These are phyloP conservation scores for Cryptosporidium ryanae DNA, from an alignment of 169 alveolate species.

Conservation along the genomic window DNA sequence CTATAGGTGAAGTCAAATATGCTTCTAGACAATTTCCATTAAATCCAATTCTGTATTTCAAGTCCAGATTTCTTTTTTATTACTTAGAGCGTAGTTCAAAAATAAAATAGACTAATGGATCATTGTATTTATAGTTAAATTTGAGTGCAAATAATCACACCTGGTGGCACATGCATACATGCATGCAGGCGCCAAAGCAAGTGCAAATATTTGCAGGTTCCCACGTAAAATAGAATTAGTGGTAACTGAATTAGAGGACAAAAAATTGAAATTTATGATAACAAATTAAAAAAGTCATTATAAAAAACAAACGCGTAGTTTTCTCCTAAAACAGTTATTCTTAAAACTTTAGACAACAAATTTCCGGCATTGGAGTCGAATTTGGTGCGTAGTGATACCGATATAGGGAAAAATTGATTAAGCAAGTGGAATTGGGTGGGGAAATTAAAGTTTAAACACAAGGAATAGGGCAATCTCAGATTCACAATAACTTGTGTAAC, in stretches of 20 bases:
- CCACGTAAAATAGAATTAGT: background rate
- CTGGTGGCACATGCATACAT: constrained; percentile 39
- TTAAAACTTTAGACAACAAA: background rate
- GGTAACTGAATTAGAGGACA: background rate
- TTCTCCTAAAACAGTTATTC: background rate
- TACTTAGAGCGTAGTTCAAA: background rate
- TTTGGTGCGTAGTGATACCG: too few species aligned
- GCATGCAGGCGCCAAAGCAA: constrained; percentile 36
- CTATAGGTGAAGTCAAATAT: too few species aligned
- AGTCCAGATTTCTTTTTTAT: background rate
- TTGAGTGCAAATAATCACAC: constrained; percentile 68
- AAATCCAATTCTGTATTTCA: background rate
- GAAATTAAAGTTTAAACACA: too few species aligned
- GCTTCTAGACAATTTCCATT: too few species aligned
- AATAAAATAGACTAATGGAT: background rate
- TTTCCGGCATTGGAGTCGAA: too few species aligned
- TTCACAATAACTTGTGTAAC: too few species aligned
- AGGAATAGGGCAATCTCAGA: too few species aligned
- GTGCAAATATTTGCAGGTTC: background rate
- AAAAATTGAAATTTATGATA: background rate
- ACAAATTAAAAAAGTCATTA: background rate
- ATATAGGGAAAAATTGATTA: too few species aligned
- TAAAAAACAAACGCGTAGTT: background rate
- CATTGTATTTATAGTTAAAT: too few species aligned
- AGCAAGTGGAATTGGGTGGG: too few species aligned